Evolutionary conservation across 176 grass and related monocot species (phyloP), one percentile per base, ranked within the genome.

Genomic region (Eragrostis nindensis): DNA sequence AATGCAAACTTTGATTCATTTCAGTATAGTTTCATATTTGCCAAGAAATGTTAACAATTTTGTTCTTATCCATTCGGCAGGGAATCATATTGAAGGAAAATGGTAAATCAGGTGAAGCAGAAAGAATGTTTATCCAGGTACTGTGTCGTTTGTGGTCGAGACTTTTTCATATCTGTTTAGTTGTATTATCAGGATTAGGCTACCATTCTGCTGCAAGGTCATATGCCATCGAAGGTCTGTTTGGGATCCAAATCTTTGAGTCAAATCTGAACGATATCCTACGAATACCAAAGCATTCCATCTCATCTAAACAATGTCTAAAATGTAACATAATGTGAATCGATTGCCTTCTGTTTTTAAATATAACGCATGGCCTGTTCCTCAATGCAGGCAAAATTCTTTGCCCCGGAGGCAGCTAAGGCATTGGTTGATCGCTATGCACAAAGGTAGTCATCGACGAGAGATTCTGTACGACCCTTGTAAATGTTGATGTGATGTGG

Each of bases 81-180:
- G 92, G 95, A 73, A 90, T 94, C 56, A 89, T 94, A 79, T 88
- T 98, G 76, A 98, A 91, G 83, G 87, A 98, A 90, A 98, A 91
- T 78, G 90, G 92, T 57, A 98, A 89, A 84, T 43, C 80, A 69
- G 95, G 92, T 41, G 95, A 92, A 71, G 95, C 92, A 21, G 95
- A 98, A 79, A 94, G 95, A 75, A 98, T 98, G 92, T 94, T 98
- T 79, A 94, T 98, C 81, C 92, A 98, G 87, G 95, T 98, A 84
- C 21, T 52, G 1, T 91, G 82, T 62, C 89, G 16, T 77, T 43
- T 71, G 25, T 63, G 57, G 24, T 48, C 11, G 55, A 6, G 24
- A 21, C 57, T 61, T 5, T 55, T 77, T 63, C 24, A 21, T n/a
- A 50, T 17, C 14, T 32, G 5, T 30, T 29, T 13, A 17, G 11